phyloP scores from a whole-genome alignment of 1,284 basidiomycete genomes.

The Vanrija pseudolonga region DNA sequence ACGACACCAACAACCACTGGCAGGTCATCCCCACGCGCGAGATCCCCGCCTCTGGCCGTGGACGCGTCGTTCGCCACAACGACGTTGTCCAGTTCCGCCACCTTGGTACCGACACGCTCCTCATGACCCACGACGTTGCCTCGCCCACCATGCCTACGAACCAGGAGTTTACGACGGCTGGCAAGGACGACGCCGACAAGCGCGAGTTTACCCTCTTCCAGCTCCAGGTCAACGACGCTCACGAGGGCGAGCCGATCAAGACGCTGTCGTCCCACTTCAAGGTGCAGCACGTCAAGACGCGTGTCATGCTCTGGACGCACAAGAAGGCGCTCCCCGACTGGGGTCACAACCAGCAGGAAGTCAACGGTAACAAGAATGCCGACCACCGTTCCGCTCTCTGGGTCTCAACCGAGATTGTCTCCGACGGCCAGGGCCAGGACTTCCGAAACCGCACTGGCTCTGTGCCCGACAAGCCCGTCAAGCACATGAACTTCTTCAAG shows the following conservation, averaged over 20 bases:
- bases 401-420: slow-evolving; percentile 80
- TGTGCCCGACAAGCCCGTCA: slow-evolving; percentile 63
- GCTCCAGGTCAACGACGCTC: slow-evolving; percentile 65
- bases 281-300: slow-evolving; percentile 81
- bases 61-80: slow-evolving; percentile 80
- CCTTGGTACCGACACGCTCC: slow-evolving; percentile 72
- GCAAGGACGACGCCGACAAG: slow-evolving; percentile 61
- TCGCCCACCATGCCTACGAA: slow-evolving; percentile 96
- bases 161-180: slow-evolving; percentile 93
- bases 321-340: slow-evolving; percentile 81
- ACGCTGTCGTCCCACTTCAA: slow-evolving; percentile 88
- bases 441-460: slow-evolving; percentile 56
- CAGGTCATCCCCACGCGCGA: slow-evolving; percentile 90
- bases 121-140: slow-evolving; percentile 96
- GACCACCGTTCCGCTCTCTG: slow-evolving; percentile 78
- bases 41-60: slow-evolving; percentile 80
- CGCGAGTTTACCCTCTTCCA: slow-evolving; percentile 86
- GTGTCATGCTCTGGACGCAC: slow-evolving; percentile 93
- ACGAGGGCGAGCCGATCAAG: slow-evolving; percentile 76
- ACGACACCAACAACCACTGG: slow-evolving; percentile 84
- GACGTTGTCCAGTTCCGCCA: slow-evolving; percentile 89
- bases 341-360: slow-evolving; percentile 95
- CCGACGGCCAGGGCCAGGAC: slow-evolving; percentile 63
- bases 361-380: slow-evolving; percentile 95
- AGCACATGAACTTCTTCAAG: slow-evolving; percentile 82